Evolutionary conservation across 2,329 filamentous ascomycete species (phyloP), one percentile per base, ranked within the genome.

Genomic region (Colletotrichum sp.): DNA sequence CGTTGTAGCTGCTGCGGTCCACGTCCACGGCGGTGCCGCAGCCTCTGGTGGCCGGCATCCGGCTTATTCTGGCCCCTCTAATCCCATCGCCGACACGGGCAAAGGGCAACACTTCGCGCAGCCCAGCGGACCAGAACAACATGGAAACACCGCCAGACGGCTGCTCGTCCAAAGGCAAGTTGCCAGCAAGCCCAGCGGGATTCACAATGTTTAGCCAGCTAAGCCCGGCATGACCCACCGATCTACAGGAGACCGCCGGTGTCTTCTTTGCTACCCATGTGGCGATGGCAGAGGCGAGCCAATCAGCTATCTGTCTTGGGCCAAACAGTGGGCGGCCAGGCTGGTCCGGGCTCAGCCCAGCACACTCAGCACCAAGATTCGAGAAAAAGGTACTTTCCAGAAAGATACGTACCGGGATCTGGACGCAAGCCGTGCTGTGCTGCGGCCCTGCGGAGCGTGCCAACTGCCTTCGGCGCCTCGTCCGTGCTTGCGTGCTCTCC

Each of bases 211-310:
- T 32, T 36, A 28, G 34, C 43, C 24, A 64, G 70, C 70, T 74
- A 64, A 73, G 64, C 70, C 65, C 57, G 73, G 64, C 34, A 52
- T 34, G 67, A 71, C 71, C 74, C 74, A 76, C 72, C 36, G 74
- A 76, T 76, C 74, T 75, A 57, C 74, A 75, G 74, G 66, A 75
- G 60, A 71, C 36, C 70, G 52, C 34, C 36, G 55, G 34, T 57
- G 57, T 61, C 69, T 72, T 60, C 34, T 67, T 65, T 36, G 55
- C 66, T 63, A 71, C 36, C 67, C 68, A 60, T 75, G 74, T 76
- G 71, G 65, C 74, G 71, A 76, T 67, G 60, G 30, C 16, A 16
- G 10, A 61, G 18, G 18, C 63, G 43, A 38, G 16, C 74, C 57
- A 76, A 76, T 76, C n/a, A 48, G 21, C 32, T 34, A 5, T 24